A percentile compares a stretch with the other conserved stretches of the same genome.
These are phyloP conservation scores for Uromyces viciae-fabae DNA, from an alignment of 1,284 basidiomycete species.

Conservation along the genomic window DNA sequence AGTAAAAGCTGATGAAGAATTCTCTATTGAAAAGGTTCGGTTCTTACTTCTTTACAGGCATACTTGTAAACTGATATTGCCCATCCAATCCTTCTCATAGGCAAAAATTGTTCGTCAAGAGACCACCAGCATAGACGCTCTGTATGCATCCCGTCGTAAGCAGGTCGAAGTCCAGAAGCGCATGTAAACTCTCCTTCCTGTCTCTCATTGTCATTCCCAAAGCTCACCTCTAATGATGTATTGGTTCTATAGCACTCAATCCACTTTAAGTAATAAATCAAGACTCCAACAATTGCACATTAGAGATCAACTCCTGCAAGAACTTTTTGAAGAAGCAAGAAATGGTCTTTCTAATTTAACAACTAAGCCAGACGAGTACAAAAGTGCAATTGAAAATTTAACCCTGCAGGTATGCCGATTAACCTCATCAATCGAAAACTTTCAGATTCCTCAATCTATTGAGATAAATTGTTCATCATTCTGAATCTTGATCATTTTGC, in stretches of 20 bases:
- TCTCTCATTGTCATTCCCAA: background rate
- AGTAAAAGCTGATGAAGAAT: constrained; percentile 95
- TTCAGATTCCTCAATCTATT: background rate
- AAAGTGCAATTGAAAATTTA: constrained; percentile 18
- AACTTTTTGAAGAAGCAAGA: constrained; percentile 76
- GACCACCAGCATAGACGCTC: constrained; percentile 81
- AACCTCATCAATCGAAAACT: background rate
- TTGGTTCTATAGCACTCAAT: constrained; percentile 70
- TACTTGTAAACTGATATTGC: background rate
- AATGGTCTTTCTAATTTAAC: constrained; percentile 63
- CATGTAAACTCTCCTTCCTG: constrained; percentile 64
- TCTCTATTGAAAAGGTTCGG: constrained; percentile 94
- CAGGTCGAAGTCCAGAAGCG: constrained; percentile 86
- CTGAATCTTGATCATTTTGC: background rate
- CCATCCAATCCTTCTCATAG: constrained; percentile 57
- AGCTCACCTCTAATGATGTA: background rate
- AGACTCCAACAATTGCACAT: constrained; percentile 84
- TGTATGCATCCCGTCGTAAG: constrained; percentile 90
- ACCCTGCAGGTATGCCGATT: constrained; percentile 20
- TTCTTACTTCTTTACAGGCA: background rate
- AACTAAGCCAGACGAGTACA: constrained; percentile 1
- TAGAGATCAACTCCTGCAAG: constrained; percentile 85
- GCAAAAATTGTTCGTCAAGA: constrained; percentile 94
- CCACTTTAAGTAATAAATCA: constrained; percentile 91
- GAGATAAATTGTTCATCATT: background rate